Evolutionary conservation across 495 filamentous ascomycete species (phyloP), one percentile per base, ranked within the genome.

Genomic region (Annulohypoxylon nitens): DNA sequence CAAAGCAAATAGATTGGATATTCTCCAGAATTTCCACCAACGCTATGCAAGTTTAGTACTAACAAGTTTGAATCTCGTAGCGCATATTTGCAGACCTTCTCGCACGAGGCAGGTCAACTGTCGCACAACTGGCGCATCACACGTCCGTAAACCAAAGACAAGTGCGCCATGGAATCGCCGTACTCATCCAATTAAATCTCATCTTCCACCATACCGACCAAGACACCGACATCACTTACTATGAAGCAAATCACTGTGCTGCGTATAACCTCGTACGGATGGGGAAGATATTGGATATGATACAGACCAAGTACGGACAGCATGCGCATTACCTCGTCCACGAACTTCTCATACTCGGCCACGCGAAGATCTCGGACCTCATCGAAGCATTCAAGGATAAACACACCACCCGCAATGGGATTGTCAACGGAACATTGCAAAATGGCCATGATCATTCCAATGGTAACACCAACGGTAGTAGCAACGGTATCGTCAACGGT

Each of bases 151-250:
- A 87, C 43, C 83, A 86, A 8, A 86, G 87, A 37, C 90, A 94
- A 71, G 80, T 97, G 37, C 92, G 88, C 61, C 87, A 94, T 82
- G 94, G 91, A 14, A 86, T 98, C 43, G 89, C 87, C 37, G 90
- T 95, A 26, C 92, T 99, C 75, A 86, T 95, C 50, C 96, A 98
- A 78, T 90, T 97, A 74, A 93, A 95, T 69, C 87, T 99, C 16
- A 86, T 97, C 10, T 91, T 90, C 76, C 90, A 95, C 80, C 88
- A 90, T 71, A 87, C 88, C 64, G 88, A 93, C 43, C 74, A 83
- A 43, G 87, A 90, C 61, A 86, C 89, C 62, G 87, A 85, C 26
- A 76, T 85, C 37, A 91, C 93, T 25, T 88, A 89, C 76, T 98
- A 98, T 81, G 92, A 97, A 74, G 91, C 93, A 25, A 91, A 96